A percentile compares a stretch with the other conserved stretches of the same genome.
Conservation (phyloP, 768 basidiomycete genomes). For the Gyrodon lividus region DNA sequence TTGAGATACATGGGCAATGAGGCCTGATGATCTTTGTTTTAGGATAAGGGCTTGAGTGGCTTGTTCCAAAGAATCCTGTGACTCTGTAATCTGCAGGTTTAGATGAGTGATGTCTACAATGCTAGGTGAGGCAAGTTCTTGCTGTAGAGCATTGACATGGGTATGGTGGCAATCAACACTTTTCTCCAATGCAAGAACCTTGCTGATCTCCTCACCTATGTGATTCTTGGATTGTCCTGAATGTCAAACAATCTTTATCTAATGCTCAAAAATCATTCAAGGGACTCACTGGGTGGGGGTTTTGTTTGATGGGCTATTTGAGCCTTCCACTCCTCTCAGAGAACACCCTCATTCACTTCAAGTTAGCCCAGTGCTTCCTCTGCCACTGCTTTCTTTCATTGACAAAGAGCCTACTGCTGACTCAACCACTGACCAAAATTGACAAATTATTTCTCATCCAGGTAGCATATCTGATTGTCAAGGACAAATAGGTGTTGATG, state of each 20-base stretch:
- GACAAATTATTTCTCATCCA: conserved; percentile 4
- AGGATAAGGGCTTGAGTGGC: not conserved
- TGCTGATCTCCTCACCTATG: not conserved
- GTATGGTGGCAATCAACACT: not conserved
- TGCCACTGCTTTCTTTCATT: not conserved
- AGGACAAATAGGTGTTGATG: not conserved
- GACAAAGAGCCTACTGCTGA: not conserved
- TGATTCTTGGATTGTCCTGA: conserved; percentile 3
- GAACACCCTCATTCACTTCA: not conserved
- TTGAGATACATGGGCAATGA: conserved; percentile 3
- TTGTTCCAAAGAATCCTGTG: not conserved
- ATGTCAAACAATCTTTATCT: no score
- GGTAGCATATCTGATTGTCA: no score
- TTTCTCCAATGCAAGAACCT: conserved; percentile 6
- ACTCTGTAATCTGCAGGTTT: not conserved
- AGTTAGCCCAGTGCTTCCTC: not conserved
- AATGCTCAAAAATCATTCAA: no score
- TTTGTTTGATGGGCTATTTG: not conserved
- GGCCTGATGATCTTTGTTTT: not conserved
- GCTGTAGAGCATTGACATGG: not conserved
- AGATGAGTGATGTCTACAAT: not conserved
- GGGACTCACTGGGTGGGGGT: conserved; percentile 3
- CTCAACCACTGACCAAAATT: conserved; percentile 13
- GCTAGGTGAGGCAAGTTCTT: not conserved
- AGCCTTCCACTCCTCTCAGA: not conserved